A percentile compares a stretch with the other conserved stretches of the same genome.
Conservation (phyloP, 768 basidiomycete genomes). For the Daedaleopsis nitida region DNA sequence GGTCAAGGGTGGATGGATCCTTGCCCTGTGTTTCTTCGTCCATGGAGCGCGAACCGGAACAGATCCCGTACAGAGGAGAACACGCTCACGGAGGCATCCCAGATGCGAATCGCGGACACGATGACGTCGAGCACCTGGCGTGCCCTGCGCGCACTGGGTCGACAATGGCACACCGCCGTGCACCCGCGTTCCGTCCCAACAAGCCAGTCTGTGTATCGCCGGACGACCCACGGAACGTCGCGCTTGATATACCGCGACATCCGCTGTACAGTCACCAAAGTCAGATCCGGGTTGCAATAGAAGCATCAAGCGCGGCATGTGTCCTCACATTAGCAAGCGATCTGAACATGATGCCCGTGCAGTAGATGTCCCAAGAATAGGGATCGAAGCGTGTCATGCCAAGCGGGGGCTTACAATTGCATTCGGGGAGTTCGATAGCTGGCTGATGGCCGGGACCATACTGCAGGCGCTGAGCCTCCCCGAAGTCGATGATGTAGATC, state of each 20-base stretch:
- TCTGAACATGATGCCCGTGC: background rate
- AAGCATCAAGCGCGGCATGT: too few species aligned
- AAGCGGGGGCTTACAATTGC: background rate
- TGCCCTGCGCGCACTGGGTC: background rate
- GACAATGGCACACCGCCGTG: background rate
- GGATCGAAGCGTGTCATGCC: constrained; percentile 10
- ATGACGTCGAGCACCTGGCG: background rate
- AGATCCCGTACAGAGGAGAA: too few species aligned
- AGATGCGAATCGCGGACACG: background rate
- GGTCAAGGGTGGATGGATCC: too few species aligned
- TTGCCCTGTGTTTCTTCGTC: too few species aligned
- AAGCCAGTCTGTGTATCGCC: background rate
- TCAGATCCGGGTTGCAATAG: too few species aligned
- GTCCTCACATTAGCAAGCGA: background rate
- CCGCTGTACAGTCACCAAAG: background rate
- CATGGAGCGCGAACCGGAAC: too few species aligned
- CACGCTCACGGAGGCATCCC: background rate
- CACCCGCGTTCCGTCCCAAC: background rate
- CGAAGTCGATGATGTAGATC: constrained; percentile 14
- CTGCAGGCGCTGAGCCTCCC: background rate
- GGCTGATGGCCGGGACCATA: background rate
- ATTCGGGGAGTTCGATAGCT: constrained; percentile 1
- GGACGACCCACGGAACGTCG: background rate
- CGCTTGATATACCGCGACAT: background rate
- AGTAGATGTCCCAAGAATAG: constrained; percentile 15